phyloP scores from a whole-genome alignment of 805 yeast genomes.

The Cyberlindnera euphorbiiphila region DNA sequence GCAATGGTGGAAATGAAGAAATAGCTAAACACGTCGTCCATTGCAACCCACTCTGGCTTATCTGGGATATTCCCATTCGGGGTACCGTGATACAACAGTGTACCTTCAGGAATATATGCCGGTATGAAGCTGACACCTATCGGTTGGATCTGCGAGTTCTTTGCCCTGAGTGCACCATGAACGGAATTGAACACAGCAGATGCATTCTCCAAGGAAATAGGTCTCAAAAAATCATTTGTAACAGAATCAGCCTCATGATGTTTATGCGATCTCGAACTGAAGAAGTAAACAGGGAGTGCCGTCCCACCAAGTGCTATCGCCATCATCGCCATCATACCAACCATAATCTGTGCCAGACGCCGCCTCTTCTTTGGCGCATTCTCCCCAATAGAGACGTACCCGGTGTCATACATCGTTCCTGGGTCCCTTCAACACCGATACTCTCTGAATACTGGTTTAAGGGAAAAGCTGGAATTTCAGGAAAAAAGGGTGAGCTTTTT shows the following conservation, averaged over 20 bases:
- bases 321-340: neutral
- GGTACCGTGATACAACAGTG: constrained; percentile 54
- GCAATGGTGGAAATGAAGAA: constrained; percentile 36
- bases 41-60: constrained; percentile 57
- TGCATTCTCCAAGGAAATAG: constrained; percentile 42
- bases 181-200: constrained; percentile 54
- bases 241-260: neutral
- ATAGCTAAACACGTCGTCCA: constrained; percentile 60
- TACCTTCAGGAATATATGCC: constrained; percentile 56
- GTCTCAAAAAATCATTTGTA: constrained; percentile 1
- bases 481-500: too few species aligned
- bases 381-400: constrained; percentile 4
- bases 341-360: constrained; percentile 1
- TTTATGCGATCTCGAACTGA: neutral
- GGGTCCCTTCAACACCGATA: too few species aligned
- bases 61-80: constrained; percentile 38
- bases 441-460: too few species aligned
- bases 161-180: constrained; percentile 48
- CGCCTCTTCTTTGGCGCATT: neutral
- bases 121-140: constrained; percentile 57
- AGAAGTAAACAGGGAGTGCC: too few species aligned
- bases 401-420: constrained; percentile 1
- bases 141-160: constrained; percentile 49
- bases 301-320: neutral
- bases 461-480: too few species aligned